Evolutionary conservation across 2,329 filamentous ascomycete species (phyloP), one percentile per base, ranked within the genome.

Genomic region (Capronia epimyces): DNA sequence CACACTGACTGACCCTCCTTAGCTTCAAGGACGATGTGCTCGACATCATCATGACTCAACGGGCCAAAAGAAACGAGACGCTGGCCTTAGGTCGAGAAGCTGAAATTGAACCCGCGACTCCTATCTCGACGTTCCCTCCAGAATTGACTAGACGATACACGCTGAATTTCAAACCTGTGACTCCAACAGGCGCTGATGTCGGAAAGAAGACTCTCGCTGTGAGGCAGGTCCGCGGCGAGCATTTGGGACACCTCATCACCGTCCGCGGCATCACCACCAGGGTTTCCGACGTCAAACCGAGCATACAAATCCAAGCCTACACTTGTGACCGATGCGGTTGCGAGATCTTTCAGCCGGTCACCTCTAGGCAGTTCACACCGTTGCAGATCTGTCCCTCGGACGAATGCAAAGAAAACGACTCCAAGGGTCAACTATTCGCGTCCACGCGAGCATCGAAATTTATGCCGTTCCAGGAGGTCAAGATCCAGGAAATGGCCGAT

Each of bases 401-500:
- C n/a, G 89, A 95, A 62, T 98, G 93, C 75, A 82, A 85, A 66
- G 78, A 79, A 55, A 97, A 96, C 69, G 89, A 95, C 68, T 82
- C 88, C 61, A 95, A 93, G 69, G 93, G 93, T 15, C 89, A 96
- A 68, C 79, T 98, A 32, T 91, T 95, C 67, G 82, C 94, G 31
- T 96, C 91, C 0, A 94, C 90, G n/a, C 81, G 93, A 62, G 93
- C 91, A 0, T 96, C 90, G 45, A 98, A 97, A 65, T 98, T 97
- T 65, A 73, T 95, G 64, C 89, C 93, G 2, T 98, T 98, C 75
- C 93, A 98, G 69, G 93, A 98, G 70, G 83, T 97, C 70, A 97
- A 97, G 74, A 89, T 98, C 50, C 93, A 98, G 70, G 93, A 98
- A 67, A 88, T 97, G 82, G 89, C 93, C n/a, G 93, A 98, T 67